Evolutionary conservation across 352 stramenopile species (phyloP), one percentile per base, ranked within the genome.

Genomic region (Phytophthora palmivora): DNA sequence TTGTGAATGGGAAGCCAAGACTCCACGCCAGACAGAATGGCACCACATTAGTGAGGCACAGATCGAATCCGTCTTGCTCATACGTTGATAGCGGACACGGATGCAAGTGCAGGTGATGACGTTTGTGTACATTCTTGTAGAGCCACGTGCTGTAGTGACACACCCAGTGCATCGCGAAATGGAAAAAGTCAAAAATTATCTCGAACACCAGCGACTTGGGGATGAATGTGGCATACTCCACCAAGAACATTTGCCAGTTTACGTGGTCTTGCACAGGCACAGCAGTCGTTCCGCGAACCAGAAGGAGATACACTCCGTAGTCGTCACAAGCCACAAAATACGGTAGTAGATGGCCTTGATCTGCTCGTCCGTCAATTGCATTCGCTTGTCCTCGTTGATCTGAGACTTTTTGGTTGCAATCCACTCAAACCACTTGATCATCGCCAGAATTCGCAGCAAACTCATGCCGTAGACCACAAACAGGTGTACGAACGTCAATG

Each of bases 141-240:
- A 96, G 76, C 70, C 80, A 88, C 39, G 76, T 58, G 42, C 76
- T 77, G 36, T 74, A 67, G 56, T 94, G 87, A 55, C 81, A 94
- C 21, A 67, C 43, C 76, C 84, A 91, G 67, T 97, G 89, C 54
- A 82, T 74, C 3, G 54, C 53, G 50, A 88, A 97, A 72, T 97
- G 89, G 57, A 94, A 92, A 2, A 95, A 77, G 70, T 97, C 89
- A 58, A 97, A 96, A 22, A 87, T 55, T 26, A 95, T 9, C 46
- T 97, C 89, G 55, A 96, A 94, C 18, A 81, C 46, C 18, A 97
- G 78, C 51, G 89, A 97, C 70, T 91, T 90, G 43, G 84, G 80
- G 45, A 96, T 80, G 60, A 96, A 96, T 22, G 22, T 18, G 15
- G 45, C 75, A 32, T 79, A 95, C 34, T 82, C 77, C 11, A 59